phyloP scores from a whole-genome alignment of 805 yeast species.

The Sporopachydermia quercuum region DNA sequence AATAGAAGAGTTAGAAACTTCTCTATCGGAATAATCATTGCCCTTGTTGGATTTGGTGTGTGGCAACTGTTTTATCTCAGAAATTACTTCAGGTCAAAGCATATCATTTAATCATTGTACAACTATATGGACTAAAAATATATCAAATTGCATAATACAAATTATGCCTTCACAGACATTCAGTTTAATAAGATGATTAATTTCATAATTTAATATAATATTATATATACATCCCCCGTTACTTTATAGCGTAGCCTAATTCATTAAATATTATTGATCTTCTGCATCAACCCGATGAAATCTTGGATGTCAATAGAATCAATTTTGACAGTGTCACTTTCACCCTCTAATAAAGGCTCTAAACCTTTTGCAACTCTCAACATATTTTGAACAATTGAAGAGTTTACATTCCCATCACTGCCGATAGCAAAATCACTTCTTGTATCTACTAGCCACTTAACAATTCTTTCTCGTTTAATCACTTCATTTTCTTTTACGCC shows the following conservation, averaged over 20 bases:
- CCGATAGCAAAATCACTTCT: not conserved
- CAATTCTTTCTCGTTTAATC: not conserved
- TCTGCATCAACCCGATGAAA: not conserved
- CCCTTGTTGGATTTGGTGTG: constrained; percentile 65
- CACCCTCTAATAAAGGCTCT: not conserved
- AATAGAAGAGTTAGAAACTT: constrained; percentile 86
- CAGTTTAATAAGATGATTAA: no score
- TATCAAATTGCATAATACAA: no score
- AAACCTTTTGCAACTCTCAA: not conserved
- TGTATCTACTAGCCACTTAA: not conserved
- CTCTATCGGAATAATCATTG: constrained; percentile 50
- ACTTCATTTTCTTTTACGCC: not conserved
- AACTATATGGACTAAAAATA: not conserved
- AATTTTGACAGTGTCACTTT: not conserved
- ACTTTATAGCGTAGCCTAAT: not conserved
- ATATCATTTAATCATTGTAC: not conserved
- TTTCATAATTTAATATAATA: no score
- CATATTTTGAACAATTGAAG: not conserved
- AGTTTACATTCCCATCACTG: not conserved
- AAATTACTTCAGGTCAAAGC: constrained; percentile 50
- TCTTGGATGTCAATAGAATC: not conserved
- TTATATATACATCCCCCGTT: no score
- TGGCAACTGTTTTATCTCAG: constrained; percentile 92
- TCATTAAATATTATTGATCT: not conserved
- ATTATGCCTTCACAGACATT: no score